These are phyloP conservation scores for Suhomyces pyralidae DNA, from an alignment of 805 yeast genomes.

Conservation along the genomic window DNA sequence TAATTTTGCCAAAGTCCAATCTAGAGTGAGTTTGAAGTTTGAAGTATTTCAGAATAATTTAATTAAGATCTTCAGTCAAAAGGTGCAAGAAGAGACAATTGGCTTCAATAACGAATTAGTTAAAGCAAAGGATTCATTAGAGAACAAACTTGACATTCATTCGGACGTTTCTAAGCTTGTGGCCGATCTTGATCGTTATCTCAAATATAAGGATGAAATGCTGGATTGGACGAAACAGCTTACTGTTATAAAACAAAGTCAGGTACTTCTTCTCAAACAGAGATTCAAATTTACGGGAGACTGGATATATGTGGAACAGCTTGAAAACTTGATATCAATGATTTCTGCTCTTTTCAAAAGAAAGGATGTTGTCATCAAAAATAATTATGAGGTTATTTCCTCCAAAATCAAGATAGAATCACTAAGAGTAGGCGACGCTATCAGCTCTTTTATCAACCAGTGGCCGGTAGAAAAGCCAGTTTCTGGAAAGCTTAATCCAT, in stretches of 20 bases:
- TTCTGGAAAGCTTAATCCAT: constrained; percentile 40
- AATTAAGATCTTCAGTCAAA: constrained; percentile 36
- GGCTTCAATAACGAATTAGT: constrained; percentile 29
- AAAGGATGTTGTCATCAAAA: constrained; percentile 37
- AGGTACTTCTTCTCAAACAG: constrained; percentile 38
- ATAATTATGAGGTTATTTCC: constrained; percentile 40
- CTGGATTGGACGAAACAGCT: constrained; percentile 17
- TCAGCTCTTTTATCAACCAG: constrained; percentile 26
- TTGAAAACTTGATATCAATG: constrained; percentile 47
- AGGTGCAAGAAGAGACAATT: constrained; percentile 29
- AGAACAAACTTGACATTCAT: constrained; percentile 36
- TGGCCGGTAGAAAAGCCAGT: constrained; percentile 54
- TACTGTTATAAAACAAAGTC: constrained; percentile 19
- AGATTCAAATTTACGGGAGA: constrained; percentile 47
- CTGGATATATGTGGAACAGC: constrained; percentile 64
- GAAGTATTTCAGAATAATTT: constrained; percentile 57
- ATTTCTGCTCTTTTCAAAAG: constrained; percentile 35
- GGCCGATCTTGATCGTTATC: constrained; percentile 30
- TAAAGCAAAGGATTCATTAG: constrained; percentile 25
- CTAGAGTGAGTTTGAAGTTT: constrained; percentile 50
- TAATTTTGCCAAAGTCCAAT: constrained; percentile 52
- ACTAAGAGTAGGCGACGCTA: constrained; percentile 28
- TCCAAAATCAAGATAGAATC: constrained; percentile 43
- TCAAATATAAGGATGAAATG: constrained; percentile 6
- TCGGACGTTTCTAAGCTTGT: constrained; percentile 36